Evolutionary conservation across 176 grass and related monocot genomes (phyloP).

Genomic region (Ensete glaucum): DNA sequence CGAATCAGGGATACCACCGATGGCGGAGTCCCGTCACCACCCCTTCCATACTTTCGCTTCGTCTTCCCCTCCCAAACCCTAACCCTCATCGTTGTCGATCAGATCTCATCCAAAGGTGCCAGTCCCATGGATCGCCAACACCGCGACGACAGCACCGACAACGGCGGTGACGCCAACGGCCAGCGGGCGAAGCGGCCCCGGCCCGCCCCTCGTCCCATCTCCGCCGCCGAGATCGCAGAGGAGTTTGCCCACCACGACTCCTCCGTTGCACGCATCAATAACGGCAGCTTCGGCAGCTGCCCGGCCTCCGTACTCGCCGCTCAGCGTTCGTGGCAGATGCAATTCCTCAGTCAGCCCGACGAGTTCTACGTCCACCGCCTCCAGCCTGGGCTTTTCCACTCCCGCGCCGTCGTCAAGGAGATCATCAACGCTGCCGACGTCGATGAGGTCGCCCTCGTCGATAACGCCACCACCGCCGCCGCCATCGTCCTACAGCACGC

Average conservation of each 20-base stretch:
- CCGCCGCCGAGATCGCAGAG: conserved; percentile 34
- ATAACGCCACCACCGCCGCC: conserved; percentile 87
- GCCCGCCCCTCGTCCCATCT: conserved; percentile 14
- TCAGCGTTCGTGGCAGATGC: conserved; percentile 51
- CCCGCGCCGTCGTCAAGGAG: conserved; percentile 37
- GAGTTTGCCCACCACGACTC: conserved; percentile 85
- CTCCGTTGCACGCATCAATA: conserved; percentile 64
- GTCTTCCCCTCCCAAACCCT: neutral
- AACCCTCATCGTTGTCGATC: neutral
- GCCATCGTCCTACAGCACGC: conserved; percentile 84
- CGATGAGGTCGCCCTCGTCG: conserved; percentile 73
- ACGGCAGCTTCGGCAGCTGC: conserved; percentile 93
- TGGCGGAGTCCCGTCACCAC: conserved; percentile 2
- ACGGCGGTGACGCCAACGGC: conserved; percentile 17
- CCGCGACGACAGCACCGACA: conserved; percentile 19
- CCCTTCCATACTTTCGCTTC: too few relatives aligned
- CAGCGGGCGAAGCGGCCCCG: conserved; percentile 33
- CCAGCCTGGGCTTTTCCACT: conserved; percentile 43
- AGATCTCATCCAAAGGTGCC: neutral
- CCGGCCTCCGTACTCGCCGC: conserved; percentile 59
- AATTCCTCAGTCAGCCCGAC: conserved; percentile 78
- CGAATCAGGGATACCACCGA: neutral
- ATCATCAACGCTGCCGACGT: conserved; percentile 44
- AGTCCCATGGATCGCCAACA: neutral
- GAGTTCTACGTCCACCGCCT: conserved; percentile 70